Evolutionary conservation across 164 flowering plant genomes (phyloP), one percentile per base, ranked within the genome.

Genomic region (Stephania cephalantha): DNA sequence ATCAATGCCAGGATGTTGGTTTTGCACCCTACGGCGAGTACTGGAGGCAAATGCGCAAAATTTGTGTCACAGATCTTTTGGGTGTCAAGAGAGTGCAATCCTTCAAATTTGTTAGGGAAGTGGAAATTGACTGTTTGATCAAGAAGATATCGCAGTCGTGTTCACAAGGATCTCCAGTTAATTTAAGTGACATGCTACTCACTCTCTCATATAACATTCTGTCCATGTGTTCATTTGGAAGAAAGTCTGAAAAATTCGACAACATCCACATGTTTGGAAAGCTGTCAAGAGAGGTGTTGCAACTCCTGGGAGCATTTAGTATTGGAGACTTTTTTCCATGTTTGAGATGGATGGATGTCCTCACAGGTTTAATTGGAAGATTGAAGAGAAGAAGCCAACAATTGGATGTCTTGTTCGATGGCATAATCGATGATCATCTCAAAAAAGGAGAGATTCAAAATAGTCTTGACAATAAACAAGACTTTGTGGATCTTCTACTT

Each of bases 321-420:
- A 48, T 76, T 46, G 64, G 74, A 15, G 78, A 76, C 35, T 46
- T 48, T 3, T 65, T 76, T 48, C 74, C 78, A 29, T 48, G 3
- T 1, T 9, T 76, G 44, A 52, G 74, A 48, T 76, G 74, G 74
- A 50, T 76, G 65, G 74, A 76, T 42, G 42, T 48, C 50, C n/a
- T 76, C 6, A 71, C 70, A 5, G 78, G 78, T 8, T 65, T 48
- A 30, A 46, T 50, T 50, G 45, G 69, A 22, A 76, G 15, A 20
- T 3, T 76, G 31, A 66, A 71, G 53, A 76, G 52, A 52, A 13
- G 35, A 2, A 61, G 65, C 18, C 22, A 48, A 45, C 74, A 76
- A 20, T 11, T 76, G 6, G 65, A 76, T 64, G 15, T 11, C 35
- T 76, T 71, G 70, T 45, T 76, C 4, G 78, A 71, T 3, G 61